Evolutionary conservation across 768 basidiomycete genomes (phyloP).

Genomic region (Fistulinella prunicolor): DNA sequence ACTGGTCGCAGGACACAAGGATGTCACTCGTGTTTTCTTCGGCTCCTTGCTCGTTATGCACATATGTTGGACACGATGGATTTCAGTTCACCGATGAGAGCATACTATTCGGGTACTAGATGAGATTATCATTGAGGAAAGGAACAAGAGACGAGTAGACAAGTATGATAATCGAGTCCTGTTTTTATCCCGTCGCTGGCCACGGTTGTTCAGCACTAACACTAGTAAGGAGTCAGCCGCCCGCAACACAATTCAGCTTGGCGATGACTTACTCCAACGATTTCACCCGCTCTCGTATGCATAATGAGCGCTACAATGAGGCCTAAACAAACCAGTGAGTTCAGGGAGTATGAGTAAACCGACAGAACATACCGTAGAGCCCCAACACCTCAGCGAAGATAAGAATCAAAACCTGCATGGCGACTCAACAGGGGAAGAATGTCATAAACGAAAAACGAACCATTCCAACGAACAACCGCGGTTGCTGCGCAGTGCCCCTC

Average conservation of each 20-base stretch:
- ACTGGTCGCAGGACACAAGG: too few species aligned
- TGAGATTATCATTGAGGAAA: neutral
- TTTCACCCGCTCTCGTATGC: constrained; percentile 66
- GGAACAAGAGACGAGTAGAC: neutral
- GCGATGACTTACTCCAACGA: constrained; percentile 15
- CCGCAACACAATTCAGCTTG: too few species aligned
- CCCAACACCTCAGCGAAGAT: constrained; percentile 96
- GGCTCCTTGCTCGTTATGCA: too few species aligned
- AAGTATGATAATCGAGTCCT: neutral
- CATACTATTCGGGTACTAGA: neutral
- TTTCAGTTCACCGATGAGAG: neutral
- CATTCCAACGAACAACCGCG: constrained; percentile 92
- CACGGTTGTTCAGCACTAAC: constrained; percentile 24
- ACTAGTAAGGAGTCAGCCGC: neutral
- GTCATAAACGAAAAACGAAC: constrained; percentile 36
- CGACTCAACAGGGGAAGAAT: constrained; percentile 1
- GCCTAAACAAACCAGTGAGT: constrained; percentile 35
- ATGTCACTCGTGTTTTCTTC: too few species aligned
- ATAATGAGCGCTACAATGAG: constrained; percentile 95
- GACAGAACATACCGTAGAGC: constrained; percentile 63
- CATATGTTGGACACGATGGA: neutral
- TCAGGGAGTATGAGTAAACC: neutral
- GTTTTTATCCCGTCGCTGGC: neutral
- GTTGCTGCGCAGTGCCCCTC: constrained; percentile 95
- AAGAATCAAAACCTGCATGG: constrained; percentile 86